Evolutionary conservation across 768 basidiomycete species (phyloP), one percentile per base, ranked within the genome.

Genomic region (Mycena albidolilacea): DNA sequence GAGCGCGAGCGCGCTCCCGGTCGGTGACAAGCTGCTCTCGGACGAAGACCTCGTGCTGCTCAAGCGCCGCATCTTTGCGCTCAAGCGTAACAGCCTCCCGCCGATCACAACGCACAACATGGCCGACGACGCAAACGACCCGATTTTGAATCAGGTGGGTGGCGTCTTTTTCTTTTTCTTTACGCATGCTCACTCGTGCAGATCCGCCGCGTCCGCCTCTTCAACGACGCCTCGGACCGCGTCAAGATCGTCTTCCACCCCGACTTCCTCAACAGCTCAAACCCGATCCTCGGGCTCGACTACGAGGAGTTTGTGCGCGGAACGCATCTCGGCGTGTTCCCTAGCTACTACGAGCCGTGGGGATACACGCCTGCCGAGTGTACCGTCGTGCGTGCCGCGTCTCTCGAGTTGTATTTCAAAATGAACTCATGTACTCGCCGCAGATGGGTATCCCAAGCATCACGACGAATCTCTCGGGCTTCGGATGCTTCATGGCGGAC

Each of bases 241-340:
- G 98, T 99, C 82, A 99, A 99, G 78, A 89, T 99, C 80, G 88
- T 99, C 55, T 99, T 99, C 89, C 97, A 99, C 82, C 97, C 97
- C 1, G 97, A 99, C 82, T 99, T 99, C 85, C 82, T 99, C 80
- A 99, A 97, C 83, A 92, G 95, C 72, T 98, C 97, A 84, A 98
- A 99, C 84, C 98, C 98, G 0, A 98, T 99, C 66, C 85, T 99
- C 21, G 97, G 97, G 2, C 87, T 99, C 71, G 98, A 99, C 80
- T 99, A 99, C 81, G 98, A 99, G 82, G 98, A 99, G 84, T 99
- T 99, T 79, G 98, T 99, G 46, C 87, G 98, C 75, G 98, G 98
- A 1, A 98, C 97, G 80, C 98, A 99, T 86, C 85, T 99, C 61
- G 98, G 98, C 60, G 97, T 99, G 50, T 99, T 99, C 89, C 97